Conservation (phyloP, 2,329 filamentous ascomycete genomes). For the Neofusicoccum umdonicola region DNA sequence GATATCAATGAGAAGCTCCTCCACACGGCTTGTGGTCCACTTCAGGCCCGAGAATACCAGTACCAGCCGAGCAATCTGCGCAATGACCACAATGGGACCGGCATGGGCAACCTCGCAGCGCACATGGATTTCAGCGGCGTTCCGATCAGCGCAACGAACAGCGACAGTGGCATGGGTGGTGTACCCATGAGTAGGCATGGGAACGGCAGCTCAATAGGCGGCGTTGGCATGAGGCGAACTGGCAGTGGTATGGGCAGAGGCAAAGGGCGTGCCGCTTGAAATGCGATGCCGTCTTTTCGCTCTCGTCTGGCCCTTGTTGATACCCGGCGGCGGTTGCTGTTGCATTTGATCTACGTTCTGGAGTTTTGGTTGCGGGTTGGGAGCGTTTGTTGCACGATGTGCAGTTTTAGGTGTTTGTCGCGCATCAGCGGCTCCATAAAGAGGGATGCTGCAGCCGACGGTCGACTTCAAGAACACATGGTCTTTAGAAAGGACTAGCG, state of each 20-base stretch:
- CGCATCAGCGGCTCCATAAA: not conserved
- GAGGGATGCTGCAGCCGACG: too few relatives aligned
- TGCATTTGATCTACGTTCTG: slow-evolving; percentile 1
- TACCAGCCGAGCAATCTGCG: slow-evolving; percentile 19
- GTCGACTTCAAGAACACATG: too few relatives aligned
- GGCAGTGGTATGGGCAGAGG: slow-evolving; percentile 37
- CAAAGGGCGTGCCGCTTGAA: slow-evolving; percentile 25
- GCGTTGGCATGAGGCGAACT: slow-evolving; percentile 36
- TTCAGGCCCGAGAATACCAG: slow-evolving; percentile 34
- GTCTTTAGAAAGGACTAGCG: too few relatives aligned
- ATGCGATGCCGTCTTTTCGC: not conserved
- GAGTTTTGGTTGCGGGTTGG: not conserved
- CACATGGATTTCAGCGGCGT: slow-evolving; percentile 12
- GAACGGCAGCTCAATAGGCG: slow-evolving; percentile 30
- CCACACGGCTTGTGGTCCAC: slow-evolving; percentile 32
- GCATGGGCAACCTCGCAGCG: not conserved
- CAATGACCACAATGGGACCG: not conserved
- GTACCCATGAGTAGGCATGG: slow-evolving; percentile 36
- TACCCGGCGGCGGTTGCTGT: slow-evolving; percentile 1
- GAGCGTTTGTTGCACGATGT: not conserved
- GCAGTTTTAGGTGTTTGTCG: not conserved
- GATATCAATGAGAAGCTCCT: slow-evolving; percentile 39
- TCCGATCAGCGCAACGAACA: slow-evolving; percentile 2
- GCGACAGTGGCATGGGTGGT: slow-evolving; percentile 24
- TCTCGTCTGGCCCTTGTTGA: not conserved